Evolutionary conservation across 148 eudicot genomes (phyloP).

Genomic region (Oxyria digyna): DNA sequence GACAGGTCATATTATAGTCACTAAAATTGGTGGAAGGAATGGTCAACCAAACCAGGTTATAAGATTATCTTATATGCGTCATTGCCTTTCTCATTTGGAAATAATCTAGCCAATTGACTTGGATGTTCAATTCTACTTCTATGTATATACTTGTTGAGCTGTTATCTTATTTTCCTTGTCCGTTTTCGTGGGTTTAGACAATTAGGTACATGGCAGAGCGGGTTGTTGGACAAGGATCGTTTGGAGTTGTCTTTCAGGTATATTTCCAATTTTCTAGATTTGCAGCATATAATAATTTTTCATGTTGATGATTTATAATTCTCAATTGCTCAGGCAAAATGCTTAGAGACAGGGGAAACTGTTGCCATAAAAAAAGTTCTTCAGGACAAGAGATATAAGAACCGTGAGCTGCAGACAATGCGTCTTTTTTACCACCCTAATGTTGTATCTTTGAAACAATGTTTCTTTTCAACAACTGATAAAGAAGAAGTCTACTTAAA

Average conservation of each 20-base stretch:
- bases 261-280: no score
- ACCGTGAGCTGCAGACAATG: constrained; percentile 73
- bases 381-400: constrained; percentile 79
- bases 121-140: background rate
- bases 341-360: constrained; percentile 77
- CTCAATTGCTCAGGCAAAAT: constrained; percentile 43
- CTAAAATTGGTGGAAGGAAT: constrained; percentile 65
- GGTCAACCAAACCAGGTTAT: constrained; percentile 86
- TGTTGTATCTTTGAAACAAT: constrained; percentile 59
- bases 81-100: background rate
- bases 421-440: constrained; percentile 70
- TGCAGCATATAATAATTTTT: background rate
- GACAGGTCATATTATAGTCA: constrained; percentile 77
- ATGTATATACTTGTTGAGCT: background rate
- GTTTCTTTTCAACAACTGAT: constrained; percentile 76
- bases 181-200: constrained; percentile 22
- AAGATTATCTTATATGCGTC: no score
- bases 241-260: constrained; percentile 64
- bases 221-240: constrained; percentile 52
- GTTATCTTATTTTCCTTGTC: background rate
- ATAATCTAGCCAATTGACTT: no score
- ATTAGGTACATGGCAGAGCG: constrained; percentile 70
- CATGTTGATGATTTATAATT: constrained; percentile 5
- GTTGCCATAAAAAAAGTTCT: constrained; percentile 84
- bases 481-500: constrained; percentile 69